Evolutionary conservation across 805 yeast genomes (phyloP), one percentile per base, ranked within the genome.

Genomic region (Naumovozyma dairenensis): DNA sequence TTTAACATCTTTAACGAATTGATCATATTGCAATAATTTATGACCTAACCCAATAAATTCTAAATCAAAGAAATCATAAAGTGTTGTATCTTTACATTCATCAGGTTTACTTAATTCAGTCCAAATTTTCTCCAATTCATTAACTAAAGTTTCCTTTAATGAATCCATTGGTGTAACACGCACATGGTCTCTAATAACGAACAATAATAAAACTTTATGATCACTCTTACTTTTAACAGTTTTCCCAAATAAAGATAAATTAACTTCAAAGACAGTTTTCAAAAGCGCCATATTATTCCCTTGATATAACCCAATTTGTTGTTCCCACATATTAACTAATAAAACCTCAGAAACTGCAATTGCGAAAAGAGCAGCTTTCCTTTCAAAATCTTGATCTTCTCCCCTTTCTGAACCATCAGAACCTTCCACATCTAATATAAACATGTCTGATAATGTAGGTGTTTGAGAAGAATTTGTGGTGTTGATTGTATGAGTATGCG

Each of bases 341-440:
- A 92, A 66, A 4, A 87, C 77, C 52, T 92, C 97, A 12, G 92
- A 77, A 0, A 96, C 87, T 8, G 96, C 74, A 40, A 92, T 65
- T 0, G 98, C 97, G 65, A 92, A 92, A 28, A 92, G 63, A 0
- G 97, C 97, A 1, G 96, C 87, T 48, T 92, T 92, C 37, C 98
- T 72, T 60, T 92, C 98, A 57, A 92, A 92, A 60, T 92, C 98
- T 59, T 92, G 96, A 59, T 92, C 97, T 49, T 92, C 98, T 17
- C 97, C 97, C 36, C 96, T 72, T 60, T 92, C 98, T 39, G 96
- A 72, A 31, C 98, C 97, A 62, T 92, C 98, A 1, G 96, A 87
- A 31, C 98, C 98, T 61, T 92, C 98, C n/a, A 92, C 97, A 54
- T 92, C 98, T 71, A 92, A 71, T 2, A 92, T 93, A 40, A 84